Conservation (phyloP, 2,329 filamentous ascomycete genomes). For the Xylariomycetidae sp. region DNA sequence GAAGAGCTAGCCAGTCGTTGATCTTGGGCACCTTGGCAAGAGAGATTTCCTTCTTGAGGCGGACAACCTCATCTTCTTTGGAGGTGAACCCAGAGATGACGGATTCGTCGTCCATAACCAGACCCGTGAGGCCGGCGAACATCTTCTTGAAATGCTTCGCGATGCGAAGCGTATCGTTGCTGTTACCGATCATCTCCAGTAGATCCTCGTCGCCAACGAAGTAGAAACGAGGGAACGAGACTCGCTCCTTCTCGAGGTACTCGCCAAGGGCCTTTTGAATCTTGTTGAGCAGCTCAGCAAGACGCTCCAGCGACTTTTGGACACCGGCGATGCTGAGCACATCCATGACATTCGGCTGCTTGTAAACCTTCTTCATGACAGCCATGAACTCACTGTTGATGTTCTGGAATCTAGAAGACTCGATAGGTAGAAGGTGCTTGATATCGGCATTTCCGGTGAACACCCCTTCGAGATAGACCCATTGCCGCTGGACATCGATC, state of each 20-base stretch:
- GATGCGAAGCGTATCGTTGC: constrained; percentile 92
- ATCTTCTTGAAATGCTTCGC: constrained; percentile 99
- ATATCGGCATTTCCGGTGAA: constrained; percentile 99
- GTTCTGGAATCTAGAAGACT: constrained; percentile 95
- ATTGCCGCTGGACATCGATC: constrained; percentile 99
- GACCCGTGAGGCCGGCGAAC: constrained; percentile 92
- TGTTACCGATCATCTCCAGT: constrained; percentile 98
- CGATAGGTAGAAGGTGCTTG: constrained; percentile 93
- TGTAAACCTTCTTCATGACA: constrained; percentile 98
- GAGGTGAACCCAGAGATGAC: constrained; percentile 91
- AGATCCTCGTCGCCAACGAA: constrained; percentile 99
- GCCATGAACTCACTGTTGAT: constrained; percentile 98
- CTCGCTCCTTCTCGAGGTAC: constrained; percentile 95
- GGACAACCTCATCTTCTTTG: constrained; percentile 87
- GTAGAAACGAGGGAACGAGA: constrained; percentile 98
- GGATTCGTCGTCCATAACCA: constrained; percentile 85
- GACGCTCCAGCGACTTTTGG: constrained; percentile 89
- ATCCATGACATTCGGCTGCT: constrained; percentile 91
- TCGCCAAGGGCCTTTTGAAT: constrained; percentile 98
- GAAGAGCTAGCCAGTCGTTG: constrained; percentile 95
- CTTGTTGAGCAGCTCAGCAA: constrained; percentile 97
- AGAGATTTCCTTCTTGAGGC: constrained; percentile 85
- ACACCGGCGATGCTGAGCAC: constrained; percentile 94
- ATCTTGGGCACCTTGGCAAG: constrained; percentile 91
- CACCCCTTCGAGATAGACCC: constrained; percentile 98